Base-by-base conservation (phyloP, 306 rosid genomes). In the Sindora glabra region DNA sequence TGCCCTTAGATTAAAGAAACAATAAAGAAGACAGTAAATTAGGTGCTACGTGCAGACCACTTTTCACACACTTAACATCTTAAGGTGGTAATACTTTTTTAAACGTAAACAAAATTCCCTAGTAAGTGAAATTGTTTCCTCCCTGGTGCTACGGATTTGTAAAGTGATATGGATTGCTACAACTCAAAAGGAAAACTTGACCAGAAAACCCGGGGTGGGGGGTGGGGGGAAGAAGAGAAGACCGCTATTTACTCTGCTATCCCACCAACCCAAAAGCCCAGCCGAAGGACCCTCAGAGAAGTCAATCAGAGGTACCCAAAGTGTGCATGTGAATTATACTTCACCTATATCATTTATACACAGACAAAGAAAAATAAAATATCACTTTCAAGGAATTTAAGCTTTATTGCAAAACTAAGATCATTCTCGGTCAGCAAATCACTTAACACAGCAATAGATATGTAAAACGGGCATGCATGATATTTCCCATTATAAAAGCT, bases 1-100 rank as follows among this genome's bases (percentile, higher is more conserved):
- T 92, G 87, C 83, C 74, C 52, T 21, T 5, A 62, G 30, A 46
- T 25, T 41, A 14, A 37, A 49, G n/a, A 0, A 50, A 15, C 21
- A 3, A 16, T 27, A 6, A 26, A 10, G n/a, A 6, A 32, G 10
- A 41, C 2, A 44, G n/a, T 41, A 10, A 57, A 22, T 34, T 9
- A 47, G 52, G 22, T 15, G 15, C 19, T 13, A 24, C 25, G 9
- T 1, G 19, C 47, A 41, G 27, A 46, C 15, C 18, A 12, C 18
- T 24, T 23, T 48, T 48, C 18, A 26, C 54, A 48, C 13, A 24
- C 33, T 29, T 11, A 47, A 48, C 30, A 22, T 22, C 32, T 5
- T 40, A 14, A 15, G 18, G 5, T 24, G 16, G 9, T 1, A 21
- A 1, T 6, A 6, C n/a, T n/a, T 45, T 48, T 16, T 22, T 14